These are phyloP conservation scores for Paramarasmius palmivorus DNA, from an alignment of 1,284 basidiomycete genomes.

Conservation along the genomic window DNA sequence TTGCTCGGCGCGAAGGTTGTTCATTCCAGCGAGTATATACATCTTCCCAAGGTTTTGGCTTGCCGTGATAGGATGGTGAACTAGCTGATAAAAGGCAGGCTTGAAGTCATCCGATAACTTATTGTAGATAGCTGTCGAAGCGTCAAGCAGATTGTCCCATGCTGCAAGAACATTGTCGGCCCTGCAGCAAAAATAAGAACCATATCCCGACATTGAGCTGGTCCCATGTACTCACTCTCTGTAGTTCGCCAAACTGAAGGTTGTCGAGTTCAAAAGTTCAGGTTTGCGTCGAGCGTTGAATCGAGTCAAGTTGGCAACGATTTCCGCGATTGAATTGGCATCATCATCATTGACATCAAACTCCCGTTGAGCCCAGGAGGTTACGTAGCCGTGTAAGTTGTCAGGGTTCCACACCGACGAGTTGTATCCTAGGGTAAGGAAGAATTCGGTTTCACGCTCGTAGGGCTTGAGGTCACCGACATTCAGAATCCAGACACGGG, in stretches of 20 bases:
- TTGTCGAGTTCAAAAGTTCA: slow-evolving; percentile 63
- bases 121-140: slow-evolving; percentile 59
- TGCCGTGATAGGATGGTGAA: slow-evolving; percentile 64
- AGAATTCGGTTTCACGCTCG: slow-evolving; percentile 72
- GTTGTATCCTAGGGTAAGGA: slow-evolving; percentile 65
- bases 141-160: slow-evolving; percentile 48
- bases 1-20: slow-evolving; percentile 65
- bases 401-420: slow-evolving; percentile 49
- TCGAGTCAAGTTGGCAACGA: slow-evolving; percentile 60
- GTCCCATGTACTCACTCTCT: slow-evolving; percentile 52
- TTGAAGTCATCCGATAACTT: slow-evolving; percentile 43
- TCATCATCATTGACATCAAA: slow-evolving; percentile 49
- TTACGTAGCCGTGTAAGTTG: slow-evolving; percentile 56
- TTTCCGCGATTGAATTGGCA: slow-evolving; percentile 43
- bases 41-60: slow-evolving; percentile 57
- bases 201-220: background rate
- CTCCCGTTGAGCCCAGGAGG: slow-evolving; percentile 63
- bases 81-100: slow-evolving; percentile 67
- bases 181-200: slow-evolving; percentile 12
- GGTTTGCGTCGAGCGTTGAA: slow-evolving; percentile 68
- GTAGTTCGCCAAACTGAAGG: slow-evolving; percentile 64
- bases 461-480: slow-evolving; percentile 76
- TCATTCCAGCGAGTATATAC: slow-evolving; percentile 58
- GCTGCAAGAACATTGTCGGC: slow-evolving; percentile 54
- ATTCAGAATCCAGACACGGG: slow-evolving; percentile 61